Conservation (phyloP, 805 yeast species). For the Cephaloascus fragrans region DNA sequence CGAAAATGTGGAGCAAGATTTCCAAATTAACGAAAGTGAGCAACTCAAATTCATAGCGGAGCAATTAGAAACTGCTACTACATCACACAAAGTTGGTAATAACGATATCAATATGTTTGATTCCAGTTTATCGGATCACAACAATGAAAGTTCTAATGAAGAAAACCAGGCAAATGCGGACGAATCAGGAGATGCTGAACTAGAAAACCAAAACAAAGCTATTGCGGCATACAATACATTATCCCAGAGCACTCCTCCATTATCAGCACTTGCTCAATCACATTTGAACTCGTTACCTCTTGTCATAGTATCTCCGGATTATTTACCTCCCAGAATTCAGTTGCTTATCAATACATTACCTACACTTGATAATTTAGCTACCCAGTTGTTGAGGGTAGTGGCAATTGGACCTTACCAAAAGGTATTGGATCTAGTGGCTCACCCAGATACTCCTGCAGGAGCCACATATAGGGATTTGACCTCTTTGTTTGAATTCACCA, state of each 20-base stretch:
- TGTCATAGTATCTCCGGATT: slow-evolving; percentile 44
- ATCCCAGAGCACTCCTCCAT: slow-evolving; percentile 24
- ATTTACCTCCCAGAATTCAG: slow-evolving; percentile 52
- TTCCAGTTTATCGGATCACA: background rate
- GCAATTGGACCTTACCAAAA: slow-evolving; percentile 71
- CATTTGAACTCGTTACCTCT: slow-evolving; percentile 56
- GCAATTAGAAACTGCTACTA: background rate
- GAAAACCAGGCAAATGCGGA: too few relatives aligned
- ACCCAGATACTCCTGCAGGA: slow-evolving; percentile 54
- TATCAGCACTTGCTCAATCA: slow-evolving; percentile 21
- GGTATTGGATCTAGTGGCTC: slow-evolving; percentile 59
- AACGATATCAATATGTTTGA: background rate
- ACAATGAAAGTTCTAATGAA: background rate
- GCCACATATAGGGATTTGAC: slow-evolving; percentile 56
- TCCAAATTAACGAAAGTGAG: background rate
- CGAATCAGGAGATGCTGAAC: slow-evolving; percentile 19
- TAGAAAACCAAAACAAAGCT: slow-evolving; percentile 27
- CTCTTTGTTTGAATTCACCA: slow-evolving; percentile 71
- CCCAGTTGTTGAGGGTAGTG: slow-evolving; percentile 67
- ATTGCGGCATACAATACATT: slow-evolving; percentile 32
- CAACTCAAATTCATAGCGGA: background rate
- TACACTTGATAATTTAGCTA: slow-evolving; percentile 69
- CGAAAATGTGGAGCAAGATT: background rate
- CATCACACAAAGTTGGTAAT: background rate
- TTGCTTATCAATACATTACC: slow-evolving; percentile 62